phyloP scores from a whole-genome alignment of 345 rosid genomes.

The Carallia pectinifolia region DNA sequence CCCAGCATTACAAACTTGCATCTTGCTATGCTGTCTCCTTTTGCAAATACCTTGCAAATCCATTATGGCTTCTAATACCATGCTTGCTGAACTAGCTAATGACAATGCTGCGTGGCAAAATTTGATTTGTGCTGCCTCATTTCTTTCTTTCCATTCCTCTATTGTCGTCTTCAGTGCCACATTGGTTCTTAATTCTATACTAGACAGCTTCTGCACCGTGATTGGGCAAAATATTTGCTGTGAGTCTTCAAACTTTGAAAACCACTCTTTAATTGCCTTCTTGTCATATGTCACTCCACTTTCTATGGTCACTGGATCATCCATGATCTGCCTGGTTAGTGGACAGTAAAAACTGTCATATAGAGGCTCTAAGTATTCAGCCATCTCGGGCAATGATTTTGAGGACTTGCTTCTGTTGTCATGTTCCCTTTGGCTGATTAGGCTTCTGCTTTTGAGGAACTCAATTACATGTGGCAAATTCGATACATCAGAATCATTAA shows the following conservation, averaged over 20 bases:
- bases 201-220: constrained; percentile 48
- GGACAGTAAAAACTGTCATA: constrained; percentile 84
- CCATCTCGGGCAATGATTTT: constrained; percentile 39
- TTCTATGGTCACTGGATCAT: constrained; percentile 78
- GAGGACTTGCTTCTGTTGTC: constrained; percentile 33
- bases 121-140: constrained; percentile 68
- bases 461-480: constrained; percentile 28
- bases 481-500: constrained; percentile 28
- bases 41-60: constrained; percentile 63
- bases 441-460: constrained; percentile 27
- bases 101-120: constrained; percentile 64
- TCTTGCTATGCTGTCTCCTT: constrained; percentile 46
- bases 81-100: constrained; percentile 60
- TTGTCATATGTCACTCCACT: constrained; percentile 81
- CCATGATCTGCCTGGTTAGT: constrained; percentile 74
- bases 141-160: constrained; percentile 78
- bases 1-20: constrained; percentile 50
- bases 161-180: constrained; percentile 65
- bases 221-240: constrained; percentile 58
- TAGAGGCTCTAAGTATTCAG: constrained; percentile 64
- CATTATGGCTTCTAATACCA: constrained; percentile 65
- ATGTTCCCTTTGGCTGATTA: constrained; percentile 35
- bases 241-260: constrained; percentile 36
- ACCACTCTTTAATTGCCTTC: constrained; percentile 63
- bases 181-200: constrained; percentile 43